Evolutionary conservation across 371 early-diverging fungal genomes (phyloP), one percentile per base, ranked within the genome.

Genomic region (Mucor velutinosus): DNA sequence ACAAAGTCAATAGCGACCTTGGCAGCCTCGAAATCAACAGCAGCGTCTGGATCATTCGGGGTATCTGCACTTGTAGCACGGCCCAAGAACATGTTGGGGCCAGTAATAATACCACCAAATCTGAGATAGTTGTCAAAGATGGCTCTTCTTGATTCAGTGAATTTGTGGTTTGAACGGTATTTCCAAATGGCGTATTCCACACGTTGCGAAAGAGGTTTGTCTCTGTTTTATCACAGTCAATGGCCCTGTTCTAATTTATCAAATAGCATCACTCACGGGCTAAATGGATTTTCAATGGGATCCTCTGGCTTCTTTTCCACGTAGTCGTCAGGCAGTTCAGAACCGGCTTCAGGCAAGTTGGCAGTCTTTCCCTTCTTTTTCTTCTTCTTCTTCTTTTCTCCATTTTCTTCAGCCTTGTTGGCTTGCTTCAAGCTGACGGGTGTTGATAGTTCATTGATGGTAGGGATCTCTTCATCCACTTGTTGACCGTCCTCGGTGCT

Each of bases 161-260:
- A 86, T 58, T 74, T 77, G 47, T 86, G 87, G 49, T 86, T 88
- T 61, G 81, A 83, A 53, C 83, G 80, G 65, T 86, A 88, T 25
- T 80, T 83, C 64, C 80, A 79, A 35, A 88, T 78, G 0, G 88
- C 88, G 60, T 84, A 79, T 64, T 86, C 88, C 10, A 88, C 80
- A 39, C 88, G 78, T 39, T 85, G 82, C 0, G 82, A 70, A 11
- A 82, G 64, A 8, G 88, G 78, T 17, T 72, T 69, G 11, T 69
- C 65, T 25, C 85, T 86, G 59, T 21, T 58, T 23, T n/a, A 56
- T 33, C 7, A 19, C 32, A 65, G 30, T 49, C n/a, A 55, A 30
- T 32, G 32, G 7, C n/a, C 10, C 30, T 51, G 12, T 11, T 23
- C 41, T 30, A 12, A 41, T 25, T 0, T 25, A 30, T 25, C 19